phyloP scores from a whole-genome alignment of 495 filamentous ascomycete species.

The Xylaria acuta region DNA sequence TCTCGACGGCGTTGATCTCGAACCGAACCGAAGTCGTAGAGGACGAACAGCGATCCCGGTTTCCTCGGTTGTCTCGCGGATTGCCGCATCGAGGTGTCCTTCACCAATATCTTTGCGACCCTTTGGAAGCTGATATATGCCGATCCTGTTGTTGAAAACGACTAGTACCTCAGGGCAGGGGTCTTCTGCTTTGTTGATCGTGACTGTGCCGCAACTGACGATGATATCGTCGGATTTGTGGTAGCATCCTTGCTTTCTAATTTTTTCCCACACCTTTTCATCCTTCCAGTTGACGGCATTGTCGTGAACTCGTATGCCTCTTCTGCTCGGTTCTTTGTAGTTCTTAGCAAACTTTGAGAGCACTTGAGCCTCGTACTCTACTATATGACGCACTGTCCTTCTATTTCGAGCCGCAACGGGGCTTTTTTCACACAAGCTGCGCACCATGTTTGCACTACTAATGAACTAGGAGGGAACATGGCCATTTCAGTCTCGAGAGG shows the following conservation, averaged over 20 bases:
- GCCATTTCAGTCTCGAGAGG: constrained; percentile 2
- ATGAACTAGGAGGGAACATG: neutral
- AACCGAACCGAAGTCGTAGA: constrained; percentile 45
- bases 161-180: constrained; percentile 41
- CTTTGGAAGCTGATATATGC: constrained; percentile 55
- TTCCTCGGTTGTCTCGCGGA: constrained; percentile 56
- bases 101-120: constrained; percentile 55
- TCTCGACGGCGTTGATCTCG: constrained; percentile 41
- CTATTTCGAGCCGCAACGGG: constrained; percentile 21
- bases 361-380: constrained; percentile 26
- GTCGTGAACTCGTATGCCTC: constrained; percentile 33
- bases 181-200: constrained; percentile 44
- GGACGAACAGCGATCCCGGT: constrained; percentile 48
- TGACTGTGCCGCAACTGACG: constrained; percentile 55
- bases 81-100: constrained; percentile 45
- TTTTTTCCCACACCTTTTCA: constrained; percentile 40
- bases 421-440: constrained; percentile 13
- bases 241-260: constrained; percentile 34
- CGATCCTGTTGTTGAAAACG: constrained; percentile 50
- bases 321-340: constrained; percentile 32
- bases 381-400: constrained; percentile 17
- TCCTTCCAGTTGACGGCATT: constrained; percentile 39
- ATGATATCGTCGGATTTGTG: constrained; percentile 47
- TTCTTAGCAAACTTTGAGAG: constrained; percentile 29
- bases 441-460: constrained; percentile 19